These are phyloP conservation scores for Tetrapisispora pingtungensis DNA, from an alignment of 805 yeast species.

Conservation along the genomic window DNA sequence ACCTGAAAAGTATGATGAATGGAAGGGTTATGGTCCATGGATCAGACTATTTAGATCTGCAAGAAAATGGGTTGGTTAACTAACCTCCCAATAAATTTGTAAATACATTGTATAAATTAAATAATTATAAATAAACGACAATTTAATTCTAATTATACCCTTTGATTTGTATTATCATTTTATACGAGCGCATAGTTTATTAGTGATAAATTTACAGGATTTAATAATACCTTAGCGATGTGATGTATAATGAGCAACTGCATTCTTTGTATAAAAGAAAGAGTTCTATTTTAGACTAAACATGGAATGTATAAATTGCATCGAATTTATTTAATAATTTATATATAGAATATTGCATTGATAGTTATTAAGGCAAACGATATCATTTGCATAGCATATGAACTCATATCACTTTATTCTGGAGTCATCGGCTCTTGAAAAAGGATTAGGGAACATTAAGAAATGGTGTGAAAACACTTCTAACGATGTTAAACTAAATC, in stretches of 20 bases:
- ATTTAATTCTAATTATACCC: no score
- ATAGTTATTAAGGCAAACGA: no score
- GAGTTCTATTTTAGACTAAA: no score
- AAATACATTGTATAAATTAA: not conserved
- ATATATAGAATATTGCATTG: no score
- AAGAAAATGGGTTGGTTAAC: conserved; percentile 74
- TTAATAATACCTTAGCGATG: no score
- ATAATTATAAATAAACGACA: not conserved
- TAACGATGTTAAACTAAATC: conserved; percentile 29
- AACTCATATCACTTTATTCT: conserved; percentile 37
- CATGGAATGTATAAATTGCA: no score
- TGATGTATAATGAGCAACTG: no score
- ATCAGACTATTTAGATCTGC: conserved; percentile 85
- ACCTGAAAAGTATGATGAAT: conserved; percentile 41
- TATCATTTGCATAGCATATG: conserved; percentile 2
- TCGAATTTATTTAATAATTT: no score
- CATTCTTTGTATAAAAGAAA: no score
- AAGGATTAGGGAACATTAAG: conserved; percentile 59
- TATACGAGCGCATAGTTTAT: no score
- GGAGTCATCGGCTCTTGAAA: conserved; percentile 58
- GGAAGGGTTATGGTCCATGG: conserved; percentile 94
- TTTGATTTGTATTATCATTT: not conserved
- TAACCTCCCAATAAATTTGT: not conserved
- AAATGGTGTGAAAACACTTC: conserved; percentile 40
- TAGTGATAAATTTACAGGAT: no score